These are phyloP conservation scores for Coniosporium apollinis DNA, from an alignment of 495 filamentous ascomycete genomes.

Conservation along the genomic window DNA sequence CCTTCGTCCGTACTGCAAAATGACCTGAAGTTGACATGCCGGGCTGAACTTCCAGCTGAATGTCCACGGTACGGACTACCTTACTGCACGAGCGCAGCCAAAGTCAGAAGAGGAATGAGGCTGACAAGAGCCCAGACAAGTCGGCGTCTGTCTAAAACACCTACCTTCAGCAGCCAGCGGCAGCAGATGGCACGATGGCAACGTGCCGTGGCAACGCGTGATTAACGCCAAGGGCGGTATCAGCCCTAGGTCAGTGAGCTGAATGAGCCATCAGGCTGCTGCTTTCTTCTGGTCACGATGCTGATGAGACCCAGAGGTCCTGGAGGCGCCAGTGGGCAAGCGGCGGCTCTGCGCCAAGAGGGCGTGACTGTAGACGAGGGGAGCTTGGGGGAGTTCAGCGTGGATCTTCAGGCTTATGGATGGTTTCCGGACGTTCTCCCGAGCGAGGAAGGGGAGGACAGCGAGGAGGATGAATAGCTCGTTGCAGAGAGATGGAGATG, in stretches of 20 bases:
- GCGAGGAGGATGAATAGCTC: conserved; percentile 14
- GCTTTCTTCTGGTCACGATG: not conserved
- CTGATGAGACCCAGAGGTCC: conserved; percentile 17
- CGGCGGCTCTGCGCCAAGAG: conserved; percentile 18
- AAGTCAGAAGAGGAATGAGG: too few species aligned
- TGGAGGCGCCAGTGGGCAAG: conserved; percentile 20
- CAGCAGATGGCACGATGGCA: conserved; percentile 45
- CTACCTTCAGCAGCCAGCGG: conserved; percentile 36
- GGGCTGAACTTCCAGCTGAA: conserved; percentile 20
- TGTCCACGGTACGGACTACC: conserved; percentile 21
- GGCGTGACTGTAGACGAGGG: conserved; percentile 20
- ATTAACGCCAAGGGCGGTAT: conserved; percentile 76
- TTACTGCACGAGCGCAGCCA: too few species aligned
- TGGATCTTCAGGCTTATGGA: conserved; percentile 19
- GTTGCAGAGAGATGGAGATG: too few species aligned
- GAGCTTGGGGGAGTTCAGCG: conserved; percentile 19
- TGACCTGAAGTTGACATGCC: too few species aligned
- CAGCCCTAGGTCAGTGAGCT: conserved; percentile 48
- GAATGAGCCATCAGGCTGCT: not conserved
- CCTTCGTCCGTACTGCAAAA: too few species aligned
- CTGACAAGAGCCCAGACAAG: conserved; percentile 36
- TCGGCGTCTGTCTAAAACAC: conserved; percentile 76
- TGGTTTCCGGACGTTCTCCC: conserved; percentile 25
- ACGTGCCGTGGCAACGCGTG: conserved; percentile 89
- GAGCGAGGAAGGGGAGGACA: conserved; percentile 14